phyloP scores from a whole-genome alignment of 371 early-diverging fungal species.

The Mortierella sp. region DNA sequence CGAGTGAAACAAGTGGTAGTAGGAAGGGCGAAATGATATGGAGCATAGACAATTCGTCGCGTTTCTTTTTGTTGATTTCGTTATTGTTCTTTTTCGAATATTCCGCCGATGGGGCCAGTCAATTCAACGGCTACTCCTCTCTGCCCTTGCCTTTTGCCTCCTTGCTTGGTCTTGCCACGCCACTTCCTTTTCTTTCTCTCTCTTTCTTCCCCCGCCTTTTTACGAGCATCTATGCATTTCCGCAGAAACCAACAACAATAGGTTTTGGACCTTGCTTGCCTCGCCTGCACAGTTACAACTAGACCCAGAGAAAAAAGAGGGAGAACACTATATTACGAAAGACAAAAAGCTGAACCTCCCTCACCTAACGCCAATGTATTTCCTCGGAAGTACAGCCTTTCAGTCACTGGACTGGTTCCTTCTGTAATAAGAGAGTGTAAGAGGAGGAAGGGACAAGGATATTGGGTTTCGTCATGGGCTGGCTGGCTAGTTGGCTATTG shows the following conservation, averaged over 20 bases:
- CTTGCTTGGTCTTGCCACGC: neutral
- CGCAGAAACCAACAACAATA: neutral
- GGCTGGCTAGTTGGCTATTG: neutral
- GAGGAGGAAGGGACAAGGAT: neutral
- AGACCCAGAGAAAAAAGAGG: neutral
- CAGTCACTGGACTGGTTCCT: neutral
- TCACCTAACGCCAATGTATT: neutral
- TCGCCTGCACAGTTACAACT: neutral
- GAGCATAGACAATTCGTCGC: neutral
- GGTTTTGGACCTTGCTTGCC: neutral
- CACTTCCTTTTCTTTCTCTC: neutral
- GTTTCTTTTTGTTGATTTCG: neutral
- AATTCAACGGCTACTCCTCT: neutral
- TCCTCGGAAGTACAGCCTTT: neutral
- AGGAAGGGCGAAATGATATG: neutral
- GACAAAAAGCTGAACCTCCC: neutral
- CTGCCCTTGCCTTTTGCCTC: neutral
- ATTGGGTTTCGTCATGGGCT: slow-evolving; percentile 9
- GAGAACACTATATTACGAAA: neutral
- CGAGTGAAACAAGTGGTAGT: neutral
- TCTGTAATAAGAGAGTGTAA: neutral
- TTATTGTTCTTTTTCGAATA: no score
- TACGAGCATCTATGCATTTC: neutral
- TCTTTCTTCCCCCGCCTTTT: neutral
- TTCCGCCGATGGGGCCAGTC: no score